Conservation (phyloP, 257 asterid genomes). For the Solanum pinnatisectum region DNA sequence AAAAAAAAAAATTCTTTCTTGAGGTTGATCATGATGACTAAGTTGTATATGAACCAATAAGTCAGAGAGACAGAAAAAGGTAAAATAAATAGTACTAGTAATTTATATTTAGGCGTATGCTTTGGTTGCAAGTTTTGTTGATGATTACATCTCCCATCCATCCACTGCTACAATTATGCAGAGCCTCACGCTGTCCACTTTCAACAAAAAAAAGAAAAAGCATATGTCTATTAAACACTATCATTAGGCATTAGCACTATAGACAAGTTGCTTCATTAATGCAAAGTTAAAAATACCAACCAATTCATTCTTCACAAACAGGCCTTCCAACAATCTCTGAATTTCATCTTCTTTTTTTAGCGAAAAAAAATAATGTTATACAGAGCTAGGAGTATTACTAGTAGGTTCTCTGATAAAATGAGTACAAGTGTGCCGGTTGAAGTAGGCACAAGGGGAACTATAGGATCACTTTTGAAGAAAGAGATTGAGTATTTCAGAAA, state of each 20-base stretch:
- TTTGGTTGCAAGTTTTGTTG: conserved; percentile 9
- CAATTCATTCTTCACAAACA: conserved; percentile 3
- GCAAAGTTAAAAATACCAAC: conserved; percentile 8
- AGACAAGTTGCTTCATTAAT: conserved; percentile 10
- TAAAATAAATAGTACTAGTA: background rate
- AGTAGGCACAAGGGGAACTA: conserved; percentile 74
- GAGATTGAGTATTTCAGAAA: conserved; percentile 73
- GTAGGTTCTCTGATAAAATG: conserved; percentile 22
- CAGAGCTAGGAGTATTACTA: background rate
- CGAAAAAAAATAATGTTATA: background rate
- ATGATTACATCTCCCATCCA: conserved; percentile 13
- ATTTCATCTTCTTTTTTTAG: background rate
- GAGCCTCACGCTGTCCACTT: conserved; percentile 15
- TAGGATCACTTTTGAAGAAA: conserved; percentile 72
- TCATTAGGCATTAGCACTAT: conserved; percentile 4
- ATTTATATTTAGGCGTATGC: background rate
- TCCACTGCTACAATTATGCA: conserved; percentile 14
- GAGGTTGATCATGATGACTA: background rate
- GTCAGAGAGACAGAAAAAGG: conserved; percentile 1
- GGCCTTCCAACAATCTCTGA: background rate
- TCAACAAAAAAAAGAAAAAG: conserved; percentile 2
- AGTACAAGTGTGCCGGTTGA: conserved; percentile 22
- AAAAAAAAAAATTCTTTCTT: background rate
- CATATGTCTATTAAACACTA: conserved; percentile 1
- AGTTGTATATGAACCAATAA: background rate